Percentiles rank a stretch among this genome's conserved stretches.
Evolutionary conservation across 1,284 basidiomycete genomes (phyloP).

Genomic region (Ceratorhiza oryzae-sativae): DNA sequence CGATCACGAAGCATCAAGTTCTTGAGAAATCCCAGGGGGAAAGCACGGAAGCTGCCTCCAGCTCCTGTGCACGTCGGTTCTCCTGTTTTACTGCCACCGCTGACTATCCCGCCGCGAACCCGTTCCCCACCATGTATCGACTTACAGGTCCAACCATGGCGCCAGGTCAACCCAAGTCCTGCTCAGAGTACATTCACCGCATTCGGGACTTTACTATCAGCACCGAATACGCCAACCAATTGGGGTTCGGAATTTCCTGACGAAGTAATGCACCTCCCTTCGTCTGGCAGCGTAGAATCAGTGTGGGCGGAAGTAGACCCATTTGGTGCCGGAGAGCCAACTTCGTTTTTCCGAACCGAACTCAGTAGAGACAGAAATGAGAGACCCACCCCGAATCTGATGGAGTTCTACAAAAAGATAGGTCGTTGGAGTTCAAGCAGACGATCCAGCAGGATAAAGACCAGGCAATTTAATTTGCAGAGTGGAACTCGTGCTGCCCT

Average conservation of each 20-base stretch:
- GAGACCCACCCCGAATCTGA: neutral
- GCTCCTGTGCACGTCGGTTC: neutral
- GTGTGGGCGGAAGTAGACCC: constrained; percentile 8
- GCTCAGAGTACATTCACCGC: constrained; percentile 7
- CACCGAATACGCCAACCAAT: neutral
- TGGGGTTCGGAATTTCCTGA: neutral
- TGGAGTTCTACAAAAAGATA: neutral
- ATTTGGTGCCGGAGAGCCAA: constrained; percentile 25
- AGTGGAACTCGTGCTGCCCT: neutral
- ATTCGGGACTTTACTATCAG: neutral
- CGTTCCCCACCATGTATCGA: constrained; percentile 29
- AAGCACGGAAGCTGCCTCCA: neutral
- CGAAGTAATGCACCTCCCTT: constrained; percentile 16
- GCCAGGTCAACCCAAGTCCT: neutral
- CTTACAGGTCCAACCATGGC: constrained; percentile 9
- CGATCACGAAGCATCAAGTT: constrained; percentile 4
- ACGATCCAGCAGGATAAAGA: neutral
- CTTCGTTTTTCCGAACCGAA: constrained; percentile 23
- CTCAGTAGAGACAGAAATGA: neutral
- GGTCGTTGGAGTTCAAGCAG: neutral
- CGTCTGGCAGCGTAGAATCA: constrained; percentile 14
- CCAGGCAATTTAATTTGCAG: neutral
- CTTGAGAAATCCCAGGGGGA: neutral
- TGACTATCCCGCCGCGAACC: constrained; percentile 17
- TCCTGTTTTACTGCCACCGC: neutral